These are phyloP conservation scores for Phaeophleospora eucalypticola DNA, from an alignment of 2,329 filamentous ascomycete genomes.

Conservation along the genomic window DNA sequence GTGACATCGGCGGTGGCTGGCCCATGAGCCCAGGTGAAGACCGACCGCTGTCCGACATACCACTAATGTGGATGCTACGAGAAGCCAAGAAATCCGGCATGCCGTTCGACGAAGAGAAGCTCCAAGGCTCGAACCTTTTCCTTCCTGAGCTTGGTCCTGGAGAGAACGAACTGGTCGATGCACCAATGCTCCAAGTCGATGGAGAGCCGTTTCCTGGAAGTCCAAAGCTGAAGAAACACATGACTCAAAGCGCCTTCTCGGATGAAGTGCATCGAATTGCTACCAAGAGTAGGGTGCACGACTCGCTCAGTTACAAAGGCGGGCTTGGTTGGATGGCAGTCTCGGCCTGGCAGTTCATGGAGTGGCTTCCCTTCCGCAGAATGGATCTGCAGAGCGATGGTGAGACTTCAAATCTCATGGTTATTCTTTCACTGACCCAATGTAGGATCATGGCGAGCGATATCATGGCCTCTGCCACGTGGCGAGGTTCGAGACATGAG, in stretches of 20 bases:
- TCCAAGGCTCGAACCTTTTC: slow-evolving; percentile 14
- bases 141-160: slow-evolving; percentile 1
- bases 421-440: neutral
- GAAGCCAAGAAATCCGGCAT: slow-evolving; percentile 64
- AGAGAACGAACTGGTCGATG: neutral
- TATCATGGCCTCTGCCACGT: slow-evolving; percentile 72
- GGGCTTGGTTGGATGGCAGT: slow-evolving; percentile 9
- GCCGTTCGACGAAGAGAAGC: slow-evolving; percentile 63
- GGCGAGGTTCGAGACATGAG: slow-evolving; percentile 77
- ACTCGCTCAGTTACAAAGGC: slow-evolving; percentile 11
- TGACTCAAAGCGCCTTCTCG: neutral
- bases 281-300: slow-evolving; percentile 8
- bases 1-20: slow-evolving; percentile 13
- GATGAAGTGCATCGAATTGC: slow-evolving; percentile 9
- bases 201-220: slow-evolving; percentile 2
- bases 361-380: slow-evolving; percentile 31
- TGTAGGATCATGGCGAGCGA: slow-evolving; percentile 67
- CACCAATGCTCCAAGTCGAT: slow-evolving; percentile 7
- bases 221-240: neutral
- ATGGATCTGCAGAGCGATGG: slow-evolving; percentile 71
- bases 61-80: slow-evolving; percentile 53
- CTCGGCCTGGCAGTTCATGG: slow-evolving; percentile 7
- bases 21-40: slow-evolving; percentile 8
- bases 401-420: neutral
- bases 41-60: slow-evolving; percentile 11